These are phyloP conservation scores for Alternaria sp. DNA, from an alignment of 2,329 filamentous ascomycete species.

Conservation along the genomic window DNA sequence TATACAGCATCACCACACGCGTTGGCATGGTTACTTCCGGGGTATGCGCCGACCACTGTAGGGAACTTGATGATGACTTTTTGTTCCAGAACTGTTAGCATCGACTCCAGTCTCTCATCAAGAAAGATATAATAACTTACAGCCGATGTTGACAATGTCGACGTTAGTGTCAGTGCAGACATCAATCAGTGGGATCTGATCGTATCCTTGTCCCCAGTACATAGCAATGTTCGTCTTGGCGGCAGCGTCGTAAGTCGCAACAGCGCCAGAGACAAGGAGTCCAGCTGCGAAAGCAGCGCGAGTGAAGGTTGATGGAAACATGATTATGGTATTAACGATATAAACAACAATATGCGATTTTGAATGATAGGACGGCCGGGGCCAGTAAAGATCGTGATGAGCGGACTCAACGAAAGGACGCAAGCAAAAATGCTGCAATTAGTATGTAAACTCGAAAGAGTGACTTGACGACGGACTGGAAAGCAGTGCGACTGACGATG, in stretches of 20 bases:
- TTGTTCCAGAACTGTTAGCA: neutral
- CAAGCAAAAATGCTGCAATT: conserved; percentile 55
- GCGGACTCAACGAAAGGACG: conserved; percentile 60
- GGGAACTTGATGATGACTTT: conserved; percentile 61
- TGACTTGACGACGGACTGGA: conserved; percentile 31
- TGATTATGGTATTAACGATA: conserved; percentile 39
- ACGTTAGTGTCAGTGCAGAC: conserved; percentile 59
- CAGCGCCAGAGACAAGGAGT: conserved; percentile 43
- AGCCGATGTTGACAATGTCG: conserved; percentile 64
- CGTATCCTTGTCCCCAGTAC: conserved; percentile 63
- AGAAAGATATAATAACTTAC: neutral
- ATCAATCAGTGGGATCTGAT: conserved; percentile 56
- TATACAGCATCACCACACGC: conserved; percentile 50
- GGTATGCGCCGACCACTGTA: conserved; percentile 54
- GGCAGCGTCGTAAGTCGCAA: conserved; percentile 50
- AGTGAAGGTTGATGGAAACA: conserved; percentile 43
- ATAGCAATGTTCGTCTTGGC: conserved; percentile 58
- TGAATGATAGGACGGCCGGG: conserved; percentile 47
- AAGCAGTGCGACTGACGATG: conserved; percentile 27
- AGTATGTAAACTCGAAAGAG: conserved; percentile 37
- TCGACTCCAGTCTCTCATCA: too few relatives aligned
- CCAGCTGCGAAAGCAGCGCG: conserved; percentile 45
- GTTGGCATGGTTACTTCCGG: conserved; percentile 63
- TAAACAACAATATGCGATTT: conserved; percentile 31
- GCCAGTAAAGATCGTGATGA: conserved; percentile 51